Evolutionary conservation across 2,329 filamentous ascomycete genomes (phyloP), one percentile per base, ranked within the genome.

Genomic region (Chrysosporium keratinophilum): DNA sequence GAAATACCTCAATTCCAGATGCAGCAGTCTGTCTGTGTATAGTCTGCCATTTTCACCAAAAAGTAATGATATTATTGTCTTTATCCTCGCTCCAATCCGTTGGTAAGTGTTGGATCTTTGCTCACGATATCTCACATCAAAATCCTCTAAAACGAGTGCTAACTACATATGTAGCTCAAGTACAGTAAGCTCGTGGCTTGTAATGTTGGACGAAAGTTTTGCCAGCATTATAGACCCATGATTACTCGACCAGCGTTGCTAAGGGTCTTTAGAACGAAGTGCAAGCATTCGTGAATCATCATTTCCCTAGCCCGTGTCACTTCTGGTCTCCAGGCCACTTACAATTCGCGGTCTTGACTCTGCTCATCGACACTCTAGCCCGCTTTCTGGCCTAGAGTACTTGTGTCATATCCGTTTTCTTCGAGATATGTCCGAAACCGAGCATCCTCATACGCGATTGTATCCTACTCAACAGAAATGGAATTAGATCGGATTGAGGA

Each of bases 391-490:
- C 80, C 80, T 71, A 83, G 69, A 55, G 75, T 75, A 5, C 70
- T 71, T 3, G 81, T 84, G 66, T 95, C 88, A 71, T 85, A 95
- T 2, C 89, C 89, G 55, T 91, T 76, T 23, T 71, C 72, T 63
- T 82, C 76, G 11, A 96, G 74, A 65, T 85, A 95, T 15, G 72
- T 78, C 34, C 87, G 79, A 73, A 95, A 96, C 42, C 78, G 78
- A 7, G 74, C 64, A 63, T 96, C 89, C 68, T 96, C 90, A 14
- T 78, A 64, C 0, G 83, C 79, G 58, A 96, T 94, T 0, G 88
- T 95, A 62, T 95, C 85, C 71, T 94, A 47, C 28, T 20, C n/a
- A 1, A 2, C 42, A 33, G 28, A 41, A 47, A 33, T 20, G 14
- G 1, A 11, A 20, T 56, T 34, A 56, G 50, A 33, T 28, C 23